Evolutionary conservation across 257 asterid species (phyloP).

Genomic region (Capsicum rhomboideum): DNA sequence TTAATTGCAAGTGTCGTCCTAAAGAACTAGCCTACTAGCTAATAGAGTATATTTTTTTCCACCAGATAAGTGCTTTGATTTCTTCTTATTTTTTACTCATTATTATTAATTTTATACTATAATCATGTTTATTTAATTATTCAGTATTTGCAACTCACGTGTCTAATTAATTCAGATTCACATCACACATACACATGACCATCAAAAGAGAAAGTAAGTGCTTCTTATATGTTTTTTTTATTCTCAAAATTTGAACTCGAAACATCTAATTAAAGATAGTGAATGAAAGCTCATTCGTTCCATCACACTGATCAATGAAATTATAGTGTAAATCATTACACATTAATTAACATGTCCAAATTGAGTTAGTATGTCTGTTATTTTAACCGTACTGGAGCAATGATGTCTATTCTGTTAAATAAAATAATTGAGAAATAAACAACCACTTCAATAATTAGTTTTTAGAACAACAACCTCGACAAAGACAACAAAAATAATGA

Average conservation of each 20-base stretch:
- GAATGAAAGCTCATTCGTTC: too few relatives aligned
- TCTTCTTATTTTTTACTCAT: neutral
- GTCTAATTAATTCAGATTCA: neutral
- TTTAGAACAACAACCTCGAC: neutral
- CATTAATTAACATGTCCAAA: neutral
- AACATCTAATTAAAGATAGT: too few relatives aligned
- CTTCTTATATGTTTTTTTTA: neutral
- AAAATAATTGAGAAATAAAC: neutral
- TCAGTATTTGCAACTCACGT: neutral
- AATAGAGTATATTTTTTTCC: neutral
- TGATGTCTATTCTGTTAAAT: neutral
- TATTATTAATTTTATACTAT: neutral
- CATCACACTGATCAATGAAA: neutral
- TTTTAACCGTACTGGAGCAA: neutral
- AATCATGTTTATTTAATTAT: neutral
- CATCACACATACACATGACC: fast-evolving
- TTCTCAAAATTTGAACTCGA: too few relatives aligned
- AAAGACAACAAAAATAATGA: neutral
- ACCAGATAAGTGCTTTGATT: neutral
- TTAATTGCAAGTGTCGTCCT: neutral
- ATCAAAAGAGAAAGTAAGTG: neutral
- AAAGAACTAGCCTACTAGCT: neutral
- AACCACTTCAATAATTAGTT: neutral
- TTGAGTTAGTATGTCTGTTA: neutral
- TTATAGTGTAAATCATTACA: neutral